Evolutionary conservation across 805 yeast genomes (phyloP), one percentile per base, ranked within the genome.

Genomic region (Hanseniaspora clermontiae): DNA sequence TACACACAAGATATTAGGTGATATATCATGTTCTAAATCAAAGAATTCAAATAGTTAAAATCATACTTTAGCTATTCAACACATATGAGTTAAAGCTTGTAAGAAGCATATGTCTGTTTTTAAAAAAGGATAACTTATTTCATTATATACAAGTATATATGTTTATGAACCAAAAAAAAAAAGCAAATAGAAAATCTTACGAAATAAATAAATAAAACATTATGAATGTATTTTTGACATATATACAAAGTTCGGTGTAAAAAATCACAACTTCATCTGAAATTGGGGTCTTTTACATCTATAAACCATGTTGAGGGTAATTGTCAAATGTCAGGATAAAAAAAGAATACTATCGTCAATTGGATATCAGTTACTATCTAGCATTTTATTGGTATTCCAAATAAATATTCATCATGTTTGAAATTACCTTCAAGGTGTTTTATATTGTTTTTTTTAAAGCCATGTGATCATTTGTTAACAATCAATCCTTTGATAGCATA

Each of bases 301-400:
- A 24, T 24, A 24, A 24, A 24, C 27, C 27, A 24, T 24, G 27
- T 24, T 24, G 31, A 42, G n/a, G 14, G 31, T 24, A 42, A 42
- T 24, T 27, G n/a, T 42, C 45, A 42, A 42, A 31, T n/a, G 17
- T 50, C 54, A 50, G 54, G 27, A n/a, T 27, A 36, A 20, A 32
- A 43, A 34, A 51, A 43, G 55, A 51, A 51, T 51, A 51, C 55
- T 51, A 29, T 51, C 55, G 46, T 15, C 39, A 38, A 51, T 37
- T 32, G 31, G 10, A 34, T 43, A 51, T 51, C 55, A 51, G 55
- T 34, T 51, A 51, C 55, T 51, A 51, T 51, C 55, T 51, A 51
- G 55, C 55, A 20, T 43, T 50, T 42, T 40, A 51, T 51, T 51
- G 55, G 55, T 51, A 51, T 51, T 51, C 55, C 55, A 43, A 49